Evolutionary conservation across 2,329 filamentous ascomycete genomes (phyloP).

Genomic region (Fusarium sp.): DNA sequence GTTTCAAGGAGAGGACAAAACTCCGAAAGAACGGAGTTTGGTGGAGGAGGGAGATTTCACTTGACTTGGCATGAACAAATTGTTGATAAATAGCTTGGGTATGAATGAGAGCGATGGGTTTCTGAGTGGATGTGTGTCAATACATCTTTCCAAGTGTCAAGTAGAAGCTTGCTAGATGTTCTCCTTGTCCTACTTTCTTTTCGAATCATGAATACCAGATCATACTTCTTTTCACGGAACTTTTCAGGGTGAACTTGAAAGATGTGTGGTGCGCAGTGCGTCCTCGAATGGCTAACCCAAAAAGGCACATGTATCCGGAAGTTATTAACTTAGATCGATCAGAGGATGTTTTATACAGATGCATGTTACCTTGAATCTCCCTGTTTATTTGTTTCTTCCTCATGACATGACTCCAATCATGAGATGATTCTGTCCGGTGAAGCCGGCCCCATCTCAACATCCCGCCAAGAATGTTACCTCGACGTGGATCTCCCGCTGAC

Average conservation of each 20-base stretch:
- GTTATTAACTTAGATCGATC: background rate
- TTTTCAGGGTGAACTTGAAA: background rate
- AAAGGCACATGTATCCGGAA: background rate
- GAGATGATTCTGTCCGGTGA: background rate
- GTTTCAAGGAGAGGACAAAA: background rate
- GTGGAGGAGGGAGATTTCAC: background rate
- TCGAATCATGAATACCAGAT: conserved; percentile 5
- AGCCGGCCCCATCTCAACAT: background rate
- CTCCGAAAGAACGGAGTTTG: background rate
- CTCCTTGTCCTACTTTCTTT: background rate
- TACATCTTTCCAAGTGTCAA: background rate
- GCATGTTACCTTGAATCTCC: background rate
- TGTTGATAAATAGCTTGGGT: conserved; percentile 13
- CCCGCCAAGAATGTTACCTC: conserved; percentile 11
- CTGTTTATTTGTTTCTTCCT: conserved; percentile 2
- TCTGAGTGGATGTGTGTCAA: background rate
- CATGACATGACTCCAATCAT: background rate
- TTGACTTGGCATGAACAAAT: background rate
- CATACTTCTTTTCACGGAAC: background rate
- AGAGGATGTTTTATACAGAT: background rate
- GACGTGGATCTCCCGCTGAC: conserved; percentile 3
- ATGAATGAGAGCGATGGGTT: background rate
- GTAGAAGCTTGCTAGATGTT: background rate
- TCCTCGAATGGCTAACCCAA: background rate
- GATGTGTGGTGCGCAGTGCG: background rate